Percentiles rank a stretch among this genome's conserved stretches.
Conservation (phyloP, 306 rosid genomes). For the Fagus sylvatica region DNA sequence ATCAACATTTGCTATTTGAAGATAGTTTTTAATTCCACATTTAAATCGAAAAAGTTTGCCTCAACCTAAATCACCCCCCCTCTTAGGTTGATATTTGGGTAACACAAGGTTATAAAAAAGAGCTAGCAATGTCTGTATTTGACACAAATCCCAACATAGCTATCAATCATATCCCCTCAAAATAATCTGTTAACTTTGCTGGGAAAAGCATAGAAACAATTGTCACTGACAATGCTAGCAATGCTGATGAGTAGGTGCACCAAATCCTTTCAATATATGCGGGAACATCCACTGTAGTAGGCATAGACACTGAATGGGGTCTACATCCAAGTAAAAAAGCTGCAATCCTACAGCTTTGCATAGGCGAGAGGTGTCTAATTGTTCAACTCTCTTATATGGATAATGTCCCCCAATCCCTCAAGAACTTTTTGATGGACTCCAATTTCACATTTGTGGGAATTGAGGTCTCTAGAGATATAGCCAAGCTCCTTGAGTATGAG, state of each 20-base stretch:
- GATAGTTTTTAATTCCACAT: no score
- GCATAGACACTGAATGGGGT: neutral
- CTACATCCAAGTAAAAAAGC: neutral
- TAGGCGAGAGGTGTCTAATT: constrained; percentile 27
- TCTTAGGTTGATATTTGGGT: no score
- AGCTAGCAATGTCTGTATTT: neutral
- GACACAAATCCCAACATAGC: neutral
- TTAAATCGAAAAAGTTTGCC: no score
- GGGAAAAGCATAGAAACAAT: constrained; percentile 26
- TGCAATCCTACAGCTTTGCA: constrained; percentile 27
- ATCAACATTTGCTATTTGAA: no score
- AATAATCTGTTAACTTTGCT: neutral
- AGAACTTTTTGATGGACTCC: neutral
- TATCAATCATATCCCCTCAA: neutral
- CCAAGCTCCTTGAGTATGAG: constrained; percentile 8
- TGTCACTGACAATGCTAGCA: neutral
- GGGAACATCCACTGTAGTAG: neutral
- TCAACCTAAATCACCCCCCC: no score
- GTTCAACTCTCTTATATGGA: neutral
- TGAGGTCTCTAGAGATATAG: neutral
- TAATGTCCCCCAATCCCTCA: neutral
- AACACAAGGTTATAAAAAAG: no score
- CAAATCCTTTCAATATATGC: constrained; percentile 10
- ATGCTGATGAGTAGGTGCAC: constrained; percentile 19
- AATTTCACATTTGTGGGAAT: constrained; percentile 30